phyloP scores from a whole-genome alignment of 192 early-diverging fungal genomes.

The Coemansia sp. region DNA sequence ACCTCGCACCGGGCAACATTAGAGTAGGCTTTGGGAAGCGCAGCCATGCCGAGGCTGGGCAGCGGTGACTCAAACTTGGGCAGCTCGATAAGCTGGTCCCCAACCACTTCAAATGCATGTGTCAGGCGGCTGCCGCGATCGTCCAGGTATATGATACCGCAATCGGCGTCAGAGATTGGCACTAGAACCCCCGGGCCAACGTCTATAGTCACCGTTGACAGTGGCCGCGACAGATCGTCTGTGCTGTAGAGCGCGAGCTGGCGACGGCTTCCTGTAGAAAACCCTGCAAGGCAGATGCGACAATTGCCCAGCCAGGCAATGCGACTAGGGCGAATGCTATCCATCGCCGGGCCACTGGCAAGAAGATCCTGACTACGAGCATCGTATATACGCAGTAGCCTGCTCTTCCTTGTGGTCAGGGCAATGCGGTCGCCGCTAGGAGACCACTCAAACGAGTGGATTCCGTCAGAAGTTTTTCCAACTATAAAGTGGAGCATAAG shows the following conservation, averaged over 20 bases:
- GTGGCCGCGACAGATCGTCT: conserved; percentile 41
- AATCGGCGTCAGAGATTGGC: conserved; percentile 70
- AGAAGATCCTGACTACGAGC: conserved; percentile 59
- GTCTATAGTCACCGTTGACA: conserved; percentile 60
- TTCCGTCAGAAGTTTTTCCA: conserved; percentile 29
- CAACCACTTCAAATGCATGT: conserved; percentile 68
- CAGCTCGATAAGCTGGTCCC: conserved; percentile 49
- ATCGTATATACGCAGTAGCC: conserved; percentile 67
- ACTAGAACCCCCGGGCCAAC: conserved; percentile 74
- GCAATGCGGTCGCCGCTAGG: conserved; percentile 68
- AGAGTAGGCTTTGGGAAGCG: conserved; percentile 66
- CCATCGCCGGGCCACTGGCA: conserved; percentile 62
- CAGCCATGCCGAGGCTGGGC: conserved; percentile 68
- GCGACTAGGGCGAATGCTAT: conserved; percentile 64
- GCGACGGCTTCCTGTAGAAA: conserved; percentile 71
- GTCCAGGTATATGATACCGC: conserved; percentile 63
- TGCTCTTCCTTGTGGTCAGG: conserved; percentile 61
- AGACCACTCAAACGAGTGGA: conserved; percentile 59
- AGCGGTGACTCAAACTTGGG: conserved; percentile 62
- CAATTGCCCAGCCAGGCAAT: conserved; percentile 66
- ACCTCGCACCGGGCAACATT: conserved; percentile 73
- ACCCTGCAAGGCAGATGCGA: conserved; percentile 65
- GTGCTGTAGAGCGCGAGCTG: conserved; percentile 62
- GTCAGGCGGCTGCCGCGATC: conserved; percentile 80
- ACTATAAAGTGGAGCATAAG: conserved; percentile 30